Evolutionary conservation across 306 rosid species (phyloP), one percentile per base, ranked within the genome.

Genomic region (Prunus mongolica): DNA sequence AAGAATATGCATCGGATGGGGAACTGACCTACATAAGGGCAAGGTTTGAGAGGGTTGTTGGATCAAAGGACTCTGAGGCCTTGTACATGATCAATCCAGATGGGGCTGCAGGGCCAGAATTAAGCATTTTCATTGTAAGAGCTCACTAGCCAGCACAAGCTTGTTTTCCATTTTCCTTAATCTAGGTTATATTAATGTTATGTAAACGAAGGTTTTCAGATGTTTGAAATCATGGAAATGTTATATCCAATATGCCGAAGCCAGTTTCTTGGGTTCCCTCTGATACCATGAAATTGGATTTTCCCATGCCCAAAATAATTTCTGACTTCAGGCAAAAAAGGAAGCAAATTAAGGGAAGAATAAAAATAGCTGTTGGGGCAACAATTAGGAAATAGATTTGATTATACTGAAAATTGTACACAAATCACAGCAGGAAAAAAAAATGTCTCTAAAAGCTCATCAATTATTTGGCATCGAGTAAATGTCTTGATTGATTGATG

Each of bases 41-140:
- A 0, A 84, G 96, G 47, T 95, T 95, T 78, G 92, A 95, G 28
- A 84, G 99, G 47, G 96, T 95, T 1, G 82, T 95, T 69, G 97
- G 98, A 47, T 92, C 99, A 3, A 92, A 87, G 68, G 99, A 95
- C 82, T 95, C 99, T 0, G 96, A 95, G 63, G 82, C 98, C 60
- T 78, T 92, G 84, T 86, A 92, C 32, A 92, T 95, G 97, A 90
- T 95, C 0, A 95, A 95, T 80, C 99, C 99, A 0, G 97, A 92
- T 66, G 90, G 89, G n/a, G 86, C 89, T 12, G 84, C 83, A 25
- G 95, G 89, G 0, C 96, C 99, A 0, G 99, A 95, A 58, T 75
- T 95, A 52, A 95, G 99, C 68, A 95, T 95, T 72, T 95, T 90
- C 95, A 89, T 95, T 78, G 88, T 91, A 45, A 85, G 97, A 81